phyloP scores from a whole-genome alignment of 331 rosid species.

The Malus hybrid region DNA sequence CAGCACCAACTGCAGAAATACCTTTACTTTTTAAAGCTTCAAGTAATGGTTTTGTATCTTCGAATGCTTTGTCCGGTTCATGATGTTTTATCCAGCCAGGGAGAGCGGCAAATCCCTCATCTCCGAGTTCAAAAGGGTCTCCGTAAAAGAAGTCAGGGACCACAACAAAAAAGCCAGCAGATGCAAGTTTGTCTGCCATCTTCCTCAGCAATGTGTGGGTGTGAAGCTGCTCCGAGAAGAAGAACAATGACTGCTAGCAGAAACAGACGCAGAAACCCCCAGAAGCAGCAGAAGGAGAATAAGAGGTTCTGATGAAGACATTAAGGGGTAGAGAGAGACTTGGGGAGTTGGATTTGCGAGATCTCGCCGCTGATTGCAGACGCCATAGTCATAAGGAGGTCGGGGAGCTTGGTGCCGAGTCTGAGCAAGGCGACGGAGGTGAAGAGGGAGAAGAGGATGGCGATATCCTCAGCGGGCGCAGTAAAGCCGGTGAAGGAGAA shows the following conservation, averaged over 20 bases:
- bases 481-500: no score
- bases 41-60: conserved; percentile 42
- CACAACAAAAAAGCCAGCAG: conserved; percentile 22
- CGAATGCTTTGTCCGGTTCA: conserved; percentile 33
- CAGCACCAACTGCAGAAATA: conserved; percentile 61
- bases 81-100: conserved; percentile 4
- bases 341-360: no score
- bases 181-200: conserved; percentile 18
- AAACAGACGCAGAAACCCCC: background rate
- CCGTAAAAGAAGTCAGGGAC: conserved; percentile 20
- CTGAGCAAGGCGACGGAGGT: no score
- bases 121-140: conserved; percentile 14
- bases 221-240: conserved; percentile 5
- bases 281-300: background rate
- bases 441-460: no score
- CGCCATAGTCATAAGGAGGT: no score
- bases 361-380: no score
- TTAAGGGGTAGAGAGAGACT: conserved; percentile 12
- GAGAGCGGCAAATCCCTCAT: background rate
- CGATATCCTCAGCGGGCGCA: no score
- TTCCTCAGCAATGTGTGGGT: conserved; percentile 34
- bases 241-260: background rate
- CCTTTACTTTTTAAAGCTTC: conserved; percentile 62
- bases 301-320: conserved; percentile 29
- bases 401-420: no score